Evolutionary conservation across 805 yeast genomes (phyloP).

Genomic region (Saccharomycopsis guyanensis): DNA sequence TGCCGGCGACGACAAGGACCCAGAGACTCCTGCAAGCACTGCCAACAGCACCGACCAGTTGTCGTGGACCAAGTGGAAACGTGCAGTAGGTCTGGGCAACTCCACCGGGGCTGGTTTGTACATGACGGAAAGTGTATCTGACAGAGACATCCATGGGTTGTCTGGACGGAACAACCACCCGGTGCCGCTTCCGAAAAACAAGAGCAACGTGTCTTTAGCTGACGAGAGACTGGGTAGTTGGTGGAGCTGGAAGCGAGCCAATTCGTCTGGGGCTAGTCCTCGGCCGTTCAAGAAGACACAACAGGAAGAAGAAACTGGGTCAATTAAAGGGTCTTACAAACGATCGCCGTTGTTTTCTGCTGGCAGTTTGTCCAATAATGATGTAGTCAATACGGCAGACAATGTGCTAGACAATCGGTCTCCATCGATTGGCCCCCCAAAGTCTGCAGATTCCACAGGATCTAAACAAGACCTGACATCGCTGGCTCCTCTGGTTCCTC

Average conservation of each 20-base stretch:
- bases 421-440: too few species aligned
- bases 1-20: neutral
- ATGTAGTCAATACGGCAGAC: too few species aligned
- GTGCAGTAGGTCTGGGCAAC: conserved; percentile 4
- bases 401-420: too few species aligned
- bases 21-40: too few species aligned
- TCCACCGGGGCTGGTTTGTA: neutral
- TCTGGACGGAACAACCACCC: neutral
- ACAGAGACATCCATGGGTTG: conserved; percentile 5
- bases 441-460: too few species aligned
- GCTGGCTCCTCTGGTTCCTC: too few species aligned
- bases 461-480: too few species aligned
- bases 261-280: neutral
- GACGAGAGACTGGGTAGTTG: neutral
- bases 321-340: too few species aligned
- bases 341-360: too few species aligned
- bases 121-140: conserved; percentile 7
- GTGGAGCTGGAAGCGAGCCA: conserved; percentile 10
- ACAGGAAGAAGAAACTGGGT: neutral
- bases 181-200: conserved; percentile 3
- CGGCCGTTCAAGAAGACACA: neutral
- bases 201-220: conserved; percentile 6
- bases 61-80: conserved; percentile 13
- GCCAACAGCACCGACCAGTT: conserved; percentile 3
- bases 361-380: too few species aligned